Base-by-base conservation (phyloP, 768 basidiomycete species). In the Lactarius indigo region DNA sequence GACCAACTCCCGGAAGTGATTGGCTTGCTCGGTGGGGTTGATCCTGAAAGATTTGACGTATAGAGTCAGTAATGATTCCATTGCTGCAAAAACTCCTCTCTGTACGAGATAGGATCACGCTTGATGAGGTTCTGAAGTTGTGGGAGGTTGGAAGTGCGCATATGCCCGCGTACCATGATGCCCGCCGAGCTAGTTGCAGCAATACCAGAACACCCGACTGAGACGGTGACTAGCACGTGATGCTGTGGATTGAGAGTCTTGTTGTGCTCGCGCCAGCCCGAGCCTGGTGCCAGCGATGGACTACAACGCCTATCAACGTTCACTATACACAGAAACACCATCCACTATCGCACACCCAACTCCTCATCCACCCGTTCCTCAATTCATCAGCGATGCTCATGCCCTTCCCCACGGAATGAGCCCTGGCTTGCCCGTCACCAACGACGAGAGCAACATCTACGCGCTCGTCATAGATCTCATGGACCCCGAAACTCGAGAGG, bases 71-170 rank as follows among this genome's bases (percentile, higher is more conserved):
- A 98, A 76, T 96, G 93, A 67, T 92, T 92, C 90, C 94, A 97
- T 82, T 99, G 96, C 70, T 94, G 94, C 18, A 95, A 75, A 72
- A 98, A 99, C 72, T 99, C 97, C 68, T 98, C 96, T 75, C 86
- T 90, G 81, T 99, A 98, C 0, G 86, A 88, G 10, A 79, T 77
- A 3, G 96, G 92, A 75, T 97, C 94, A 54, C 97, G 85, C 75
- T 99, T 99, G 76, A 99, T 95, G 61, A 98, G 83, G 75, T 98
- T 98, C 76, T 98, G 96, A 9, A 99, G 83, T 74, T 97, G 35
- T 10, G 35, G 35, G 12, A 37, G 35, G 12, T 37, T 37, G 35
- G 35, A 37, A 37, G 35, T 37, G 35, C 35, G 35, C 35, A 37
- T 12, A 37, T 12, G 35, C 5, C 35, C 35, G 94, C 23, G 23